Percentiles rank a stretch among this genome's conserved stretches.
Evolutionary conservation across 345 rosid genomes (phyloP).

Genomic region (Acer saccharum): DNA sequence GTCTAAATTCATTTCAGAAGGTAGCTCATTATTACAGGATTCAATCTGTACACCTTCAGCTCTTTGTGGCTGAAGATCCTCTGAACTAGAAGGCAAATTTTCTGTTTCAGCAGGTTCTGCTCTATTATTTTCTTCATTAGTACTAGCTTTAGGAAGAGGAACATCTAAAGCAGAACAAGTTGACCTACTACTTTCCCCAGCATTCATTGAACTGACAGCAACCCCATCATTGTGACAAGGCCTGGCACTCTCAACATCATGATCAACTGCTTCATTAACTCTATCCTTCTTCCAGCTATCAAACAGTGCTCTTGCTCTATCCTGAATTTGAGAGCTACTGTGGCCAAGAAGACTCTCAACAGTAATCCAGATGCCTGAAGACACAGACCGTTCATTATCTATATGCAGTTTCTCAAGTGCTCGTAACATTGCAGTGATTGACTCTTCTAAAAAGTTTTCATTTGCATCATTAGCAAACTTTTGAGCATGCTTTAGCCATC

Average conservation of each 20-base stretch:
- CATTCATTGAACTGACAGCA: constrained; percentile 28
- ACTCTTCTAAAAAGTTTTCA: constrained; percentile 67
- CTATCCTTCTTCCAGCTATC: constrained; percentile 59
- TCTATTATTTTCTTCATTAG: constrained; percentile 37
- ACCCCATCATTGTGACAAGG: constrained; percentile 29
- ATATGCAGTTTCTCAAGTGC: constrained; percentile 77
- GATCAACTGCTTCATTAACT: constrained; percentile 29
- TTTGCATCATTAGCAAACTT: constrained; percentile 39
- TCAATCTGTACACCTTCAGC: constrained; percentile 40
- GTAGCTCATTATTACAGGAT: constrained; percentile 29
- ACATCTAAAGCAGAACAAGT: constrained; percentile 38
- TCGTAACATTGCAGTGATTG: constrained; percentile 63
- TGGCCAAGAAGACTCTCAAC: constrained; percentile 72
- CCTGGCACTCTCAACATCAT: constrained; percentile 33
- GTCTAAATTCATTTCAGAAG: constrained; percentile 25
- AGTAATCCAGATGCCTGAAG: constrained; percentile 76
- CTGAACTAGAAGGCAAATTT: constrained; percentile 39
- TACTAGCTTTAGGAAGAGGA: constrained; percentile 38
- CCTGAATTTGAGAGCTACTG: constrained; percentile 60
- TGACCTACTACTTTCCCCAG: constrained; percentile 33
- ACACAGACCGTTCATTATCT: constrained; percentile 57
- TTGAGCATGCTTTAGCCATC: constrained; percentile 78
- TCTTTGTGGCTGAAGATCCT: constrained; percentile 35
- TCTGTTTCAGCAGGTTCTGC: constrained; percentile 37
- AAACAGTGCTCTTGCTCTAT: constrained; percentile 61